Evolutionary conservation across 2,329 filamentous ascomycete species (phyloP).

Genomic region (Colletotrichum sp.): DNA sequence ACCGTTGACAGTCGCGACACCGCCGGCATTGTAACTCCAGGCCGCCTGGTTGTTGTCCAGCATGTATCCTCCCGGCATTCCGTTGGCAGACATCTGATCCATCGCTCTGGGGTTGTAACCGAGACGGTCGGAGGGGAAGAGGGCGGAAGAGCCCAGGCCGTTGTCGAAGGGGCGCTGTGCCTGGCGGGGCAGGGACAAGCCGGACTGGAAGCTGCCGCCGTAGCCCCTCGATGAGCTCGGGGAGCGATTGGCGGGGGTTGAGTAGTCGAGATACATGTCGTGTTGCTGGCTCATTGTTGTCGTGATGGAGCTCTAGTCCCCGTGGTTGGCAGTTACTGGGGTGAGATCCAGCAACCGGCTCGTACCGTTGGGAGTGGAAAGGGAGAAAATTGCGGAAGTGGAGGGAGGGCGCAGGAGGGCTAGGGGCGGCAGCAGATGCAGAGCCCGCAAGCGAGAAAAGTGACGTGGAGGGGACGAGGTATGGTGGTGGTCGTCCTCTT

Average conservation of each 20-base stretch:
- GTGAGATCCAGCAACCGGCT: conserved; percentile 11
- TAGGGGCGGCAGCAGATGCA: conserved; percentile 11
- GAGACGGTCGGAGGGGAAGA: conserved; percentile 76
- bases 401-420: conserved; percentile 12
- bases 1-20: conserved; percentile 66
- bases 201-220: conserved; percentile 56
- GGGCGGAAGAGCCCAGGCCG: conserved; percentile 64
- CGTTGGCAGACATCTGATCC: conserved; percentile 46
- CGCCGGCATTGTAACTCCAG: conserved; percentile 77
- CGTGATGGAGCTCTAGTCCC: conserved; percentile 2
- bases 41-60: conserved; percentile 76
- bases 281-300: conserved; percentile 55
- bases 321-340: conserved; percentile 2
- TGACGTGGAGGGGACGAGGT: background rate
- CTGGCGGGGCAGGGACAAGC: conserved; percentile 48
- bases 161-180: conserved; percentile 81
- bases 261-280: conserved; percentile 78
- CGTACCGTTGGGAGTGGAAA: background rate
- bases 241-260: conserved; percentile 60
- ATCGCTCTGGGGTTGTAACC: conserved; percentile 64
- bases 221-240: conserved; percentile 46
- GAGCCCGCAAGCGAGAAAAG: conserved; percentile 5
- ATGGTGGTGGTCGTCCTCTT: background rate
- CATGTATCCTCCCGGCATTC: conserved; percentile 53
- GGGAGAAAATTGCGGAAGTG: background rate